These are phyloP conservation scores for Aciculosporium take DNA, from an alignment of 2,329 filamentous ascomycete genomes.

Conservation along the genomic window DNA sequence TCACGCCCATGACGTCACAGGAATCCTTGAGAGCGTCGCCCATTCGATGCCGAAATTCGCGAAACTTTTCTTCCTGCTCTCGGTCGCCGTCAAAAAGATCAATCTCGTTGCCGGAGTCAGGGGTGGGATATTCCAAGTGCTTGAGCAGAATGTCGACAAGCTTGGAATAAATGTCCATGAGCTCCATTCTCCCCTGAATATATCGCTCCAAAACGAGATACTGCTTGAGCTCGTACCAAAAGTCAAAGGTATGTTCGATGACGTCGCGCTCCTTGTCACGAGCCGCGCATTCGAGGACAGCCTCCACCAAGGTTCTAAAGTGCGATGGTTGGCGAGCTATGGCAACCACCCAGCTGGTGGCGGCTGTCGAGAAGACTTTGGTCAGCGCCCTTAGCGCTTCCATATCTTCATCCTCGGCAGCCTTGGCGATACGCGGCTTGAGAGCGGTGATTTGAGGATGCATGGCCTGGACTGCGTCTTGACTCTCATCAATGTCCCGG, in stretches of 20 bases:
- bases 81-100: conserved; percentile 93
- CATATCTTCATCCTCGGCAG: conserved; percentile 65
- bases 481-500: conserved; percentile 79
- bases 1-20: conserved; percentile 89
- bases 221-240: conserved; percentile 98
- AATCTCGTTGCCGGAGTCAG: conserved; percentile 56
- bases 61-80: conserved; percentile 91
- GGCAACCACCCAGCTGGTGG: conserved; percentile 84
- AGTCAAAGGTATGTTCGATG: conserved; percentile 85
- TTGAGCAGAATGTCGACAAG: conserved; percentile 86
- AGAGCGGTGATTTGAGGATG: conserved; percentile 70
- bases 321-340: conserved; percentile 71
- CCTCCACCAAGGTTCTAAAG: conserved; percentile 76
- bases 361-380: conserved; percentile 81
- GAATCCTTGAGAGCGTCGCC: conserved; percentile 95
- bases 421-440: conserved; percentile 59
- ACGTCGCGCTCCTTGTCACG: conserved; percentile 81
- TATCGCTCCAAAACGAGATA: conserved; percentile 87
- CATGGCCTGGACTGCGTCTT: conserved; percentile 66
- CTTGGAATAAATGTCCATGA: conserved; percentile 71
- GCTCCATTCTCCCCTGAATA: conserved; percentile 61
- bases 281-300: conserved; percentile 80
- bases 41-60: conserved; percentile 93
- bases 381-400: conserved; percentile 83
- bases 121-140: conserved; percentile 74